Evolutionary conservation across 108 stramenopile genomes (phyloP).

Genomic region (Cylindrotheca fusiformis): DNA sequence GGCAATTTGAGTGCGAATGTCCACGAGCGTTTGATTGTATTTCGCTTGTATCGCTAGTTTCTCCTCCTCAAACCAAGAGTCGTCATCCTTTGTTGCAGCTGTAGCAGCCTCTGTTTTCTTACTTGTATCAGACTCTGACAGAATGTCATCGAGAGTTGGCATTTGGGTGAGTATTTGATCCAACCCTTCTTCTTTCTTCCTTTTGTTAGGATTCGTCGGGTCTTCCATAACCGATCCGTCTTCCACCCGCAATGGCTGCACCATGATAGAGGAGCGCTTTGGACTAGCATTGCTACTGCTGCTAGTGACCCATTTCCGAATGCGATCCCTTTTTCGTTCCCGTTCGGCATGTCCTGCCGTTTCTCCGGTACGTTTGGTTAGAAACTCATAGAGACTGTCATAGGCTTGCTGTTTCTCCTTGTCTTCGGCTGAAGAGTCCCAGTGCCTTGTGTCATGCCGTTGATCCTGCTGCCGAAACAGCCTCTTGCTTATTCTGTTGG

Average conservation of each 20-base stretch:
- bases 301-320: slow-evolving; percentile 17
- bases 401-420: too few relatives aligned
- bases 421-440: too few relatives aligned
- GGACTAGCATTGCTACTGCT: not conserved
- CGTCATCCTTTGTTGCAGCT: slow-evolving; percentile 11
- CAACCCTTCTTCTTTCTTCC: slow-evolving; percentile 23
- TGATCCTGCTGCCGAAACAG: too few relatives aligned
- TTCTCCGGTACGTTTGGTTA: slow-evolving; percentile 17
- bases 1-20: slow-evolving; percentile 22
- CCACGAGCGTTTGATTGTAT: slow-evolving; percentile 24
- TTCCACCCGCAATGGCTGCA: slow-evolving; percentile 23
- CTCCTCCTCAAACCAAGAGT: slow-evolving; percentile 42
- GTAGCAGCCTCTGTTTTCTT: not conserved
- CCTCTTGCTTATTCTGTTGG: too few relatives aligned
- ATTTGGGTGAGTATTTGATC: slow-evolving; percentile 38
- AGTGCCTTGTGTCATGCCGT: too few relatives aligned
- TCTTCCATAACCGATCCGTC: slow-evolving; percentile 21
- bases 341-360: slow-evolving; percentile 23
- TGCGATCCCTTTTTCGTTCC: slow-evolving; percentile 29
- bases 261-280: slow-evolving; percentile 7
- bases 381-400: slow-evolving; percentile 28
- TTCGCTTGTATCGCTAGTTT: slow-evolving; percentile 15
- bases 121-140: slow-evolving; percentile 6
- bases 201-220: slow-evolving; percentile 1
- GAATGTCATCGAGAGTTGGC: slow-evolving; percentile 43